Base-by-base conservation (phyloP, 371 early-diverging fungal genomes). In the Chytridium lagenaria region DNA sequence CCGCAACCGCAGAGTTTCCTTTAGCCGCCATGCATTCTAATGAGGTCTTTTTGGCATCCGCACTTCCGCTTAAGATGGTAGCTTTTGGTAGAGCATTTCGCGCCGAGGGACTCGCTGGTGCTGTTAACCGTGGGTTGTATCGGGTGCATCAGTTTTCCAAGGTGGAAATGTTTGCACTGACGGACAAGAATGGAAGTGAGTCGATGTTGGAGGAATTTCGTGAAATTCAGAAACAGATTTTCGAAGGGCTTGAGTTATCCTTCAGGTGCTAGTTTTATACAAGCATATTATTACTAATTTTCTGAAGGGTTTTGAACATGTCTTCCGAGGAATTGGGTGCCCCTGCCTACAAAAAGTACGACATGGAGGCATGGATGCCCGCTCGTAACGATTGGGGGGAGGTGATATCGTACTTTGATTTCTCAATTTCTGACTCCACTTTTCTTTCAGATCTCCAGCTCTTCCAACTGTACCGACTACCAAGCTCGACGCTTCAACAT, bases 401-500 rank as follows among this genome's bases (percentile, higher is more conserved):
- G 84, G 90, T 90, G n/a, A 80, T 23, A 36, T 76, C 28, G 15
- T 33, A 59, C 52, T 38, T 50, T n/a, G n/a, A 26, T 38, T 44
- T 59, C 38, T 31, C n/a, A n/a, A 5, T 37, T 52, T 3, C 30
- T 50, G 19, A 39, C 39, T 7, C 40, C 31, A 70, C 61, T 10
- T 12, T 5, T 16, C 61, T 26, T 26, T 10, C 61, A 61, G 78
- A 82, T 80, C 23, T 80, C 82, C 39, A 79, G 79, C 70, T 68
- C 82, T 0, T 95, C 95, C 71, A 99, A 99, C 92, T 99, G 99
- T 87, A 99, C 99, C 19, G 99, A 99, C 77, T 91, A 88, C 78
- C 92, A 91, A 74, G 80, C 86, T 2, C 78, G 92, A 72, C 87
- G 92, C 64, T 87, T 99, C 28, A 97, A 99, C 81, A 98, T 99